Base-by-base conservation (phyloP, 2,329 filamentous ascomycete species). In the Lithohypha guttulata region DNA sequence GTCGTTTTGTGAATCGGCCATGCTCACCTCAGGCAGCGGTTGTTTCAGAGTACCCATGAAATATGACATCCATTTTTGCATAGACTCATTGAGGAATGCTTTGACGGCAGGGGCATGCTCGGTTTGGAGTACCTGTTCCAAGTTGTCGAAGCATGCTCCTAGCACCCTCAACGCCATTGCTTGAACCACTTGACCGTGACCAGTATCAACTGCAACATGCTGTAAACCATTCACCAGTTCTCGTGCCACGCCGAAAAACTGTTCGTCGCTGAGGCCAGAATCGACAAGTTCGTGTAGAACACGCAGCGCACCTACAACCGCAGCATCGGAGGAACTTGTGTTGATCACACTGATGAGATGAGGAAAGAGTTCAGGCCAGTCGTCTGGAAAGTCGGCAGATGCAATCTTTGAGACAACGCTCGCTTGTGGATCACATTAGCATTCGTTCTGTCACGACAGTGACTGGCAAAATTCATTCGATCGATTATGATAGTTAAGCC, bases 381-480 rank as follows among this genome's bases (percentile, higher is more conserved):
- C 75, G 44, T 95, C 85, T 38, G 91, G 91, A 57, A 93, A 96
- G 65, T 98, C 91, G 54, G 80, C 76, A 47, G 79, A 81, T 41
- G 91, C 91, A 51, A 98, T 93, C 65, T 94, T 96, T 67, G 86
- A 89, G 46, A 95, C 84, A 4, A 81, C 77, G 51, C 79, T 84
- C 69, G 86, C 93, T 36, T 7, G 8, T 8, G n/a, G 23, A 7
- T 8, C 17, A 10, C 4, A 28, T 4, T 28, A 28, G n/a, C 26
- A 14, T 28, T 28, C n/a, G 26, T 28, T 14, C 11, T 14, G n/a
- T 28, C 26, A 28, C 15, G 6, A 4, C 26, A 14, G 15, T 4
- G 15, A 5, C 9, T 10, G n/a, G n/a, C 4, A 4, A 4, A 28
- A 28, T 10, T 25, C 8, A 4, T n/a, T 28, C 9, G n/a, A n/a